phyloP scores from a whole-genome alignment of 352 stramenopile genomes.

The Ophiocytium majus region DNA sequence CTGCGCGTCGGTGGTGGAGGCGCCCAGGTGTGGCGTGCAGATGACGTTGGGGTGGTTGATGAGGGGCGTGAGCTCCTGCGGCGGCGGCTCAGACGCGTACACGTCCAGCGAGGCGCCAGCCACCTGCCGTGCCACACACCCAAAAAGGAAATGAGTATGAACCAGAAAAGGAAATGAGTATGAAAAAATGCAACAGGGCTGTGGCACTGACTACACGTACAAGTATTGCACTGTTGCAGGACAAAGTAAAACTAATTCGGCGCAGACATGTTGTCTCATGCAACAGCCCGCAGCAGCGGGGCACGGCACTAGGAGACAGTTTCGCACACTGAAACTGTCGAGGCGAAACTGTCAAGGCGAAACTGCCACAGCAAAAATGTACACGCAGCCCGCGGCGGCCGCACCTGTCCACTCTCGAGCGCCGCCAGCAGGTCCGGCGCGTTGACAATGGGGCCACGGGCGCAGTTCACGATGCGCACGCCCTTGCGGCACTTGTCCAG shows the following conservation, averaged over 20 bases:
- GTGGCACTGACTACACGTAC: no score
- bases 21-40: slow-evolving; percentile 83
- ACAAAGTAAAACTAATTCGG: no score
- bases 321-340: no score
- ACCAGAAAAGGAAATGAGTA: no score
- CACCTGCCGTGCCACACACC: slow-evolving; percentile 65
- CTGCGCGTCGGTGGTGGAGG: slow-evolving; percentile 82
- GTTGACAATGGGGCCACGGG: slow-evolving; percentile 80
- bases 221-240: no score
- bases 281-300: no score
- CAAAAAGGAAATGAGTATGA: no score
- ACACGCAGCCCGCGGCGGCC: slow-evolving; percentile 1
- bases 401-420: slow-evolving; percentile 72
- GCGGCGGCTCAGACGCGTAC: slow-evolving; percentile 79
- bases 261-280: no score
- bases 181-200: no score
- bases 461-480: slow-evolving; percentile 81
- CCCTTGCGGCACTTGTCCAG: slow-evolving; percentile 80
- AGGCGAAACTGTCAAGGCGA: no score
- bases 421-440: slow-evolving; percentile 71
- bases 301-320: no score
- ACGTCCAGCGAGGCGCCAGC: slow-evolving; percentile 80
- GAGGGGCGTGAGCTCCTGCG: slow-evolving; percentile 74
- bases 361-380: no score
- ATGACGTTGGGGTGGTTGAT: slow-evolving; percentile 77